Evolutionary conservation across 2,329 filamentous ascomycete species (phyloP), one percentile per base, ranked within the genome.

Genomic region (Coniochaeta sp.): DNA sequence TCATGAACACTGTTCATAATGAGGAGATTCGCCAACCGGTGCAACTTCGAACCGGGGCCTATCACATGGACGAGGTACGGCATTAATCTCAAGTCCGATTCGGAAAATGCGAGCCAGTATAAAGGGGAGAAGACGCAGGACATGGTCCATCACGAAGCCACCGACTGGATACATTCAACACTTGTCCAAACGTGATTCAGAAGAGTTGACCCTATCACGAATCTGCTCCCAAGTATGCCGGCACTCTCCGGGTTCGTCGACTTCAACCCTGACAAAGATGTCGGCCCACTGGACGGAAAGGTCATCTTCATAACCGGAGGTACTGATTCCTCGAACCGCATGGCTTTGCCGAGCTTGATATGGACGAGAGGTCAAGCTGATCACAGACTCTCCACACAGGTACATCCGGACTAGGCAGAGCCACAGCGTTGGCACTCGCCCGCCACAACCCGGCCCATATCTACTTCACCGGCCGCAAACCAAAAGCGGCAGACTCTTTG

Each of bases 401-500:
- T 3, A 74, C 71, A 31, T 61, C 66, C 24, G 74, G 73, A 0
- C 61, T 76, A 2, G 74, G 74, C 20, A 68, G 65, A 52, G 65
- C 68, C 51, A 68, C 68, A 4, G 61, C 74, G 33, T 57, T 68
- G 12, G 65, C 67, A 4, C 63, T 76, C 7, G 67, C 71, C 12
- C 65, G 66, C 49, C 72, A 74, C 55, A 48, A 65, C n/a, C 77
- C 79, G 14, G 63, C 67, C 2, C 71, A 76, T 49, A 76, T 83
- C 51, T 79, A 76, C 63, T 70, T 82, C 51, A 74, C 69, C n/a
- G 76, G 75, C 1, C 73, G 77, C 30, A 75, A 68, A 30, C 65
- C 60, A 48, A 70, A 74, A 56, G 72, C 72, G 8, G 70, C 65
- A 69, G 18, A 67, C 68, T 12, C 71, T 77, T 20, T 50, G 2